Evolutionary conservation across 169 alveolate genomes (phyloP).

Genomic region (Eimeria sp.): DNA sequence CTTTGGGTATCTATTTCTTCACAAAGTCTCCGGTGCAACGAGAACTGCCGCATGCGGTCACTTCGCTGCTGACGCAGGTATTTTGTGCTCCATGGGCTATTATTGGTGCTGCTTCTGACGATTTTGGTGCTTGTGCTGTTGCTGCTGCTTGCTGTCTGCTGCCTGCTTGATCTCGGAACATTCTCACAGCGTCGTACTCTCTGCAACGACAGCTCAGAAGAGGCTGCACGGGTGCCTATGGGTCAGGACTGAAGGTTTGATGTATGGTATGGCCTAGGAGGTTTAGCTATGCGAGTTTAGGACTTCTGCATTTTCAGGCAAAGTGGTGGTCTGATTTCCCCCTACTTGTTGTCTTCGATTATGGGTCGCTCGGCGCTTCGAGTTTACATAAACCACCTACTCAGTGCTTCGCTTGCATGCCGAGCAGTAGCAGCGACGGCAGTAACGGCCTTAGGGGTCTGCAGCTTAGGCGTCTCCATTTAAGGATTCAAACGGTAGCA

Average conservation of each 20-base stretch:
- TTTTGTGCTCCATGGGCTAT: not conserved
- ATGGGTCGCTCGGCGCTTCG: not conserved
- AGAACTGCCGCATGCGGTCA: not conserved
- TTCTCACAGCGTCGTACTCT: not conserved
- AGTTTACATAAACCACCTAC: constrained; percentile 20
- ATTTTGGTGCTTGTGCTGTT: not conserved
- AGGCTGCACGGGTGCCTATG: no score
- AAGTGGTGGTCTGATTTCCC: not conserved
- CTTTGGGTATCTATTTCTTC: not conserved
- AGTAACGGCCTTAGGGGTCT: not conserved
- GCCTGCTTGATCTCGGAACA: not conserved
- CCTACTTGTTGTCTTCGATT: not conserved
- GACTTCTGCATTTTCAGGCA: not conserved
- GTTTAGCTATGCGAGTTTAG: not conserved
- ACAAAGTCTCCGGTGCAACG: not conserved
- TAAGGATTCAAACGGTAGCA: constrained; percentile 29
- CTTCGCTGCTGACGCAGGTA: constrained; percentile 2
- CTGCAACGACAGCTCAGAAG: not conserved
- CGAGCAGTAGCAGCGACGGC: constrained; percentile 15
- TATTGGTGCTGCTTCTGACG: not conserved
- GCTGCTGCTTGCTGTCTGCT: not conserved
- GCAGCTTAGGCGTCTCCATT: not conserved
- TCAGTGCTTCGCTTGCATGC: not conserved
- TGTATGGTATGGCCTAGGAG: no score
- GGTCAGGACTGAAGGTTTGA: not conserved